phyloP scores from a whole-genome alignment of 1,284 basidiomycete genomes.

The Entoloma clypeatum region DNA sequence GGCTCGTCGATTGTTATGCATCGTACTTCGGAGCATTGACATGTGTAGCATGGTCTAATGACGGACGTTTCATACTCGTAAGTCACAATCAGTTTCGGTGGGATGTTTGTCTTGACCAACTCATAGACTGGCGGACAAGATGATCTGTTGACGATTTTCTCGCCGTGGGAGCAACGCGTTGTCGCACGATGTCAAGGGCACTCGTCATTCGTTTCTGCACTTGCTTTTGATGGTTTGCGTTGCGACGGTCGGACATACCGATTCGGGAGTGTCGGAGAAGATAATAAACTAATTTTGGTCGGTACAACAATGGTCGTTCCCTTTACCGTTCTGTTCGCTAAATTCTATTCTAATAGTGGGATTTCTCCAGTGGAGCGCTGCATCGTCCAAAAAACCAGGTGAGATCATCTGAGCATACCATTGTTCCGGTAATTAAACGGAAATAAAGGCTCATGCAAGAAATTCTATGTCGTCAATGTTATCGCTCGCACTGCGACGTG shows the following conservation, averaged over 20 bases:
- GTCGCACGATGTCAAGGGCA: conserved; percentile 98
- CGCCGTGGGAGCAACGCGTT: conserved; percentile 86
- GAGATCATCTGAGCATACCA: conserved; percentile 10
- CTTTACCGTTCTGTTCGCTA: too few relatives aligned
- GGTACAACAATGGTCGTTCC: too few relatives aligned
- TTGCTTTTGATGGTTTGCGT: conserved; percentile 86
- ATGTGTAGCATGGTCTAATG: conserved; percentile 92
- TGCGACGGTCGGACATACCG: conserved; percentile 86
- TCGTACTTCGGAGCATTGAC: conserved; percentile 91
- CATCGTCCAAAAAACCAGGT: conserved; percentile 69
- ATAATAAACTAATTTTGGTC: conserved; percentile 88
- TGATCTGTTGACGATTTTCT: conserved; percentile 90
- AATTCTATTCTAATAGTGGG: conserved; percentile 62
- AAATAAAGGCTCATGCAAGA: conserved; percentile 47
- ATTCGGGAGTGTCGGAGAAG: conserved; percentile 91
- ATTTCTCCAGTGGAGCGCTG: conserved; percentile 79
- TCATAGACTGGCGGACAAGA: conserved; percentile 66
- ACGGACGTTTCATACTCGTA: conserved; percentile 88
- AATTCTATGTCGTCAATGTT: conserved; percentile 72
- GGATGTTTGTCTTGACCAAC: conserved; percentile 5
- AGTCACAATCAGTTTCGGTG: conserved; percentile 19
- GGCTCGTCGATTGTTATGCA: conserved; percentile 84
- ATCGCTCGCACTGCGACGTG: conserved; percentile 63
- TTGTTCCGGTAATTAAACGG: conserved; percentile 4
- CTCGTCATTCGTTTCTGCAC: conserved; percentile 85